Conservation (phyloP, 208 protist genomes). For the Chromosphaera perkinsii region DNA sequence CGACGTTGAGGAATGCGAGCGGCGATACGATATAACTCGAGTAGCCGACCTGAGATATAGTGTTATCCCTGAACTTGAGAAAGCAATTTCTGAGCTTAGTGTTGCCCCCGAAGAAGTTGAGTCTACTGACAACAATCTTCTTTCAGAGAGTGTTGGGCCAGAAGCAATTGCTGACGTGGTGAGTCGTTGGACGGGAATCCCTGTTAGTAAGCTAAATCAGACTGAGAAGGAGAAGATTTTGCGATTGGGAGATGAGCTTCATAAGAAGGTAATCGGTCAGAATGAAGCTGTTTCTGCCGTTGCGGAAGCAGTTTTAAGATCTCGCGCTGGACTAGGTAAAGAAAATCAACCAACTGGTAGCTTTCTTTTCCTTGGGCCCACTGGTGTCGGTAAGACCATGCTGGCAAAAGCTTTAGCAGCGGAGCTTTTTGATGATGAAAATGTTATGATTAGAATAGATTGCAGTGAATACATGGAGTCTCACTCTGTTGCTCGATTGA, state of each 20-base stretch:
- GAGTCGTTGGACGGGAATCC: slow-evolving; percentile 91
- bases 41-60: slow-evolving; percentile 89
- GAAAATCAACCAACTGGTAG: slow-evolving; percentile 79
- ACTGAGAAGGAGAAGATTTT: slow-evolving; percentile 55
- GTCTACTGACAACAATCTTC: slow-evolving; percentile 54
- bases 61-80: slow-evolving; percentile 85
- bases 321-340: slow-evolving; percentile 78
- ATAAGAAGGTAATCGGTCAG: slow-evolving; percentile 87
- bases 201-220: slow-evolving; percentile 66
- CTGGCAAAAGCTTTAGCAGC: slow-evolving; percentile 84
- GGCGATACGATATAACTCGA: slow-evolving; percentile 72
- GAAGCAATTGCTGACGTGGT: slow-evolving; percentile 89
- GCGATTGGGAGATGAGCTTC: slow-evolving; percentile 69
- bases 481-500: slow-evolving; percentile 87
- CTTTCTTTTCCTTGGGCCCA: slow-evolving; percentile 93
- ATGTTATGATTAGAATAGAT: slow-evolving; percentile 91
- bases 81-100: slow-evolving; percentile 59
- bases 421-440: slow-evolving; percentile 90
- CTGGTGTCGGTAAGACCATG: slow-evolving; percentile 87
- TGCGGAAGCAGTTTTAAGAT: slow-evolving; percentile 86
- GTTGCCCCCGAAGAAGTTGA: slow-evolving; percentile 45
- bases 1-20: slow-evolving; percentile 79
- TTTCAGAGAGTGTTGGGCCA: slow-evolving; percentile 71
- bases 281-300: slow-evolving; percentile 85
- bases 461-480: slow-evolving; percentile 97